These are phyloP conservation scores for Aspergillus brunneoviolaceus DNA, from an alignment of 2,329 filamentous ascomycete species.

Conservation along the genomic window DNA sequence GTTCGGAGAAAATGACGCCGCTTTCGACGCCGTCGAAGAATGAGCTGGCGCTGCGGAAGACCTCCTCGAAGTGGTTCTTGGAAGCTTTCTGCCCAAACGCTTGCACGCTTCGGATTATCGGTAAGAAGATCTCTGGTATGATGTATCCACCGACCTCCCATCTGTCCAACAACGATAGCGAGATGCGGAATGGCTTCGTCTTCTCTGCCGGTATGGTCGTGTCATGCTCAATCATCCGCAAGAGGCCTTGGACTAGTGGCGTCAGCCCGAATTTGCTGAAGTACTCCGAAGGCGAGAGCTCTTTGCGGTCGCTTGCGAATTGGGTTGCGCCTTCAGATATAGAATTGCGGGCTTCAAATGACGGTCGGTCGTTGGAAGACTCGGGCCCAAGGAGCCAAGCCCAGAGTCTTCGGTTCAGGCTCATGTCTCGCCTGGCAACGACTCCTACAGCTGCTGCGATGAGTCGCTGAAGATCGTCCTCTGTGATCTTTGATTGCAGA, in stretches of 20 bases:
- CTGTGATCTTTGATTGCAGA: slow-evolving; percentile 70
- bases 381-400: slow-evolving; percentile 90
- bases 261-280: slow-evolving; percentile 78
- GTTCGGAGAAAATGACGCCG: slow-evolving; percentile 83
- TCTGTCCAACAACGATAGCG: slow-evolving; percentile 93
- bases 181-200: slow-evolving; percentile 85
- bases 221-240: slow-evolving; percentile 69
- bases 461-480: slow-evolving; percentile 75
- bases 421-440: slow-evolving; percentile 90
- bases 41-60: slow-evolving; percentile 86
- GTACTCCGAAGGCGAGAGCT: slow-evolving; percentile 68
- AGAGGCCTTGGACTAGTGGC: slow-evolving; percentile 69
- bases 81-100: slow-evolving; percentile 67
- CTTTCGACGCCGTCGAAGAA: slow-evolving; percentile 99
- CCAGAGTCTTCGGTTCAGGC: slow-evolving; percentile 91
- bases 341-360: slow-evolving; percentile 29
- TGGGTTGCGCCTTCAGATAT: slow-evolving; percentile 30
- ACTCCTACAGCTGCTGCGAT: slow-evolving; percentile 82
- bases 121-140: slow-evolving; percentile 83
- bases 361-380: slow-evolving; percentile 38
- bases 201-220: slow-evolving; percentile 62
- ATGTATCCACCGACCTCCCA: slow-evolving; percentile 95
- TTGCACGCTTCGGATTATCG: slow-evolving; percentile 77
- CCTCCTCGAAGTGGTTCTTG: slow-evolving; percentile 76
- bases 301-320: slow-evolving; percentile 36